phyloP scores from a whole-genome alignment of 352 stramenopile genomes.

The Phytophthora syringae region DNA sequence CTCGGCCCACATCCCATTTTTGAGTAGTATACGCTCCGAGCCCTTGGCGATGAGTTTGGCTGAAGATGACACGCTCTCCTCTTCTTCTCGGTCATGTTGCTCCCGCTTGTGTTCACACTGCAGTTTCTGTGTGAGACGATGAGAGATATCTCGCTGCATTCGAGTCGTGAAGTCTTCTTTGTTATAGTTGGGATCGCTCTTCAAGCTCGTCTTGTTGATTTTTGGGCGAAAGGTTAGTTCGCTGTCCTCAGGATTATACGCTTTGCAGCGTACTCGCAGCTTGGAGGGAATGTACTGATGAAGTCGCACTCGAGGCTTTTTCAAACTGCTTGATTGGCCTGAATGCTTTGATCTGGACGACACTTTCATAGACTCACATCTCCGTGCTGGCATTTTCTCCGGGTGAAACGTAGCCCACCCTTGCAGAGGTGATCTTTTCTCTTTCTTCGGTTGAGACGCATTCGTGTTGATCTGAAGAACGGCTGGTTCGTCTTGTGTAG shows the following conservation, averaged over 20 bases:
- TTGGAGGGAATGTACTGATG: slow-evolving; percentile 21
- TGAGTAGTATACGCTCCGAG: slow-evolving; percentile 57
- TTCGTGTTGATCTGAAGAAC: slow-evolving; percentile 5
- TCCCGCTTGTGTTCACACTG: slow-evolving; percentile 29
- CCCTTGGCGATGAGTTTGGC: slow-evolving; percentile 51
- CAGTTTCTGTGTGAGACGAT: slow-evolving; percentile 31
- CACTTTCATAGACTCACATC: slow-evolving; percentile 15
- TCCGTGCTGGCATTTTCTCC: slow-evolving; percentile 50
- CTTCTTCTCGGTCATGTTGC: slow-evolving; percentile 29
- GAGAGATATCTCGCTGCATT: slow-evolving; percentile 57
- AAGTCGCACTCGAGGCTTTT: slow-evolving; percentile 26
- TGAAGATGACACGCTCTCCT: slow-evolving; percentile 1
- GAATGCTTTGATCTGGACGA: slow-evolving; percentile 7
- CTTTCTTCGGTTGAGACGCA: slow-evolving; percentile 6
- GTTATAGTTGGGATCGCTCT: slow-evolving; percentile 3
- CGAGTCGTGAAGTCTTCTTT: slow-evolving; percentile 33
- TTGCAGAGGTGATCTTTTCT: slow-evolving; percentile 16
- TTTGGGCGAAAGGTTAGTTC: slow-evolving; percentile 61
- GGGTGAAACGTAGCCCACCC: slow-evolving; percentile 61
- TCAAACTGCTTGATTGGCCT: background rate
- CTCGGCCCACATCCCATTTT: slow-evolving; percentile 60
- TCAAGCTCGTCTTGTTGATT: slow-evolving; percentile 46
- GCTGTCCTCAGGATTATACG: slow-evolving; percentile 32
- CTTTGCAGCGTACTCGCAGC: slow-evolving; percentile 18
- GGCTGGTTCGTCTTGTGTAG: background rate